Evolutionary conservation across 2,329 filamentous ascomycete genomes (phyloP), one percentile per base, ranked within the genome.

Genomic region (Ploettnerulaceae sp.): DNA sequence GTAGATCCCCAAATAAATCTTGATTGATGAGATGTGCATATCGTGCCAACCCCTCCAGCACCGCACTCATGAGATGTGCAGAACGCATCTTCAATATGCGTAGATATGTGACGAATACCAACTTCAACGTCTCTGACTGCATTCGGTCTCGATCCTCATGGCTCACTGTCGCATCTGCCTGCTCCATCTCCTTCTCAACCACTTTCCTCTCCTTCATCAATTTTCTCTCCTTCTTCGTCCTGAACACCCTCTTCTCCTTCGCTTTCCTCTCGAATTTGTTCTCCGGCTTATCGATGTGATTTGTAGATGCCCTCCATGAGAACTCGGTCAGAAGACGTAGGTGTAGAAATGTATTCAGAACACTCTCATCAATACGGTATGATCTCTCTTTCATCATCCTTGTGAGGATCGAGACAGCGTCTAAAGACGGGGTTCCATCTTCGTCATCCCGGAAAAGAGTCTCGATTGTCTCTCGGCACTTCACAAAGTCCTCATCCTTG

Each of bases 21-120:
- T 98, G 89, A 70, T 98, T 98, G 74, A 98, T 98, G 49, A 98
- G 76, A 64, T 96, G 93, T 3, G 90, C 84, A 64, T 95, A 98
- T 63, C 89, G 89, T 40, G 91, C 90, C 17, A 98, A 72, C 21
- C 93, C 93, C 70, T 97, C 93, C 4, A 98, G 77, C 0, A 96
- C 90, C 11, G 91, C 90, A n/a, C 93, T 93, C 88, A 96, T 97
- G 14, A 98, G 78, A 56, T 85, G 81, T 11, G 88, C 83, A 18
- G 81, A 76, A 20, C 89, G 81, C 44, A 82, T 75, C 70, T 97
- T 97, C 33, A 98, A 72, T 45, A 97, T 91, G 42, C 90, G 84
- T 68, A 98, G 97, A 70, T 98, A 98, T 2, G 83, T 85, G 12
- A 87, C 87, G 64, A 98, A 98, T 8, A 98, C 93, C 48, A 96